Base-by-base conservation (phyloP, 1,139 yeast species). In the Debaryomycetaceae sp. region DNA sequence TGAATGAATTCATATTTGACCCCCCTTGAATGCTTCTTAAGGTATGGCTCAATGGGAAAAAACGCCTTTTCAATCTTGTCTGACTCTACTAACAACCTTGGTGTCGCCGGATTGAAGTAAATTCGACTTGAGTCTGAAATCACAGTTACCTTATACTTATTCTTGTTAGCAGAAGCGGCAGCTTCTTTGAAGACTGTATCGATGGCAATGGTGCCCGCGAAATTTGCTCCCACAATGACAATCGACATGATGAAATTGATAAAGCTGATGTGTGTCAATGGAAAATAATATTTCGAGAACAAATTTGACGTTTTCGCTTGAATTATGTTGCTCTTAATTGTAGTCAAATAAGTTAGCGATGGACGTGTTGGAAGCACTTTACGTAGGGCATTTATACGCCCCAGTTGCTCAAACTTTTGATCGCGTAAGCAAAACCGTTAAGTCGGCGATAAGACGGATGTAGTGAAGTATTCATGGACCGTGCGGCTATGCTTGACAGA, bases 151-250 rank as follows among this genome's bases (percentile, higher is more conserved):
- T 30, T 34, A n/a, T 51, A 48, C 18, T 45, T 27, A 28, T 46
- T 46, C 22, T 46, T 50, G 10, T 39, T 23, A 15, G 34, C 26
- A 4, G 31, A 23, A 1, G 34, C 27, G 5, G 41, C 44, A 14
- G 26, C 26, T 14, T 28, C 37, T n/a, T 38, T 33, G 13, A 45
- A 36, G 5, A 51, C 29, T 2, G 42, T 36, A 18, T 49, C 49
- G 6, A 54, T 51, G 4, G 64, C 61, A 5, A 30, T 23, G 10
- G 49, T 37, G 3, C 54, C 68, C 4, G 61, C 63, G 35, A 42
- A 60, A 2, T 65, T 61, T 3, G 58, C 65, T 7, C 68, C 68
- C 14, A 62, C 42, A n/a, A 62, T 52, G 3, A 58, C 53, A 14
- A 59, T 30, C 16, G 36, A 25, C 37, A 31, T 34, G 15, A 21